Base-by-base conservation (phyloP, 306 rosid species). In the Lathyrus aphaca region DNA sequence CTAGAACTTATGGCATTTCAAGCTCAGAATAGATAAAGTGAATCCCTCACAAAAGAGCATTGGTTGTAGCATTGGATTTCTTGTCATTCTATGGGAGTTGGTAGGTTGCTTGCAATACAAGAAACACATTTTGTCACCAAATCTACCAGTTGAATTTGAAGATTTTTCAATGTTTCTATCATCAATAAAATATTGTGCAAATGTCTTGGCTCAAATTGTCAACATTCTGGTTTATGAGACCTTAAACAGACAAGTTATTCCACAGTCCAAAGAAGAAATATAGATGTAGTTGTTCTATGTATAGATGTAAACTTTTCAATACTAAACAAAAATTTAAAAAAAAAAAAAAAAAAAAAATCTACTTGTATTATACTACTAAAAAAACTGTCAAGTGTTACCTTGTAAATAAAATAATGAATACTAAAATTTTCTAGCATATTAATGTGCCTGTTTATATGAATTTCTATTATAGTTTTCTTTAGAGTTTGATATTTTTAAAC, bases 191-290 rank as follows among this genome's bases (percentile, higher is more conserved):
- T 10, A 27, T 59, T 29, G 10, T 62, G 54, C 70, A 68, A 19
- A 73, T 69, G 64, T 0, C n/a, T 32, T 60, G 76, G 72, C 50
- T 68, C 25, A 68, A 66, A 58, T 64, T 73, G 80, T 77, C 37
- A 56, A 63, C 13, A 25, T 59, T 17, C 3, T 54, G 14, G 60
- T 66, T 66, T 63, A 65, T 46, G 23, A n/a, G 50, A 50, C 32
- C 66, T 39, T 50, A 42, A 35, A 49, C 18, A 30, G 14, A 62
- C 9, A 38, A 67, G 16, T 45, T 53, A 7, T 55, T 64, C 64
- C 55, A 63, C 38, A 25, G 37, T 72, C 30, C 5, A 74, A 61
- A 70, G 44, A 32, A 32, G 51, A 43, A 18, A 6, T 64, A 32
- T 16, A 40, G 60, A 60, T 66, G 37, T 48, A 74, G 60, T 12